These are phyloP conservation scores for Raphanus sativus DNA, from an alignment of 345 rosid species.

Conservation along the genomic window DNA sequence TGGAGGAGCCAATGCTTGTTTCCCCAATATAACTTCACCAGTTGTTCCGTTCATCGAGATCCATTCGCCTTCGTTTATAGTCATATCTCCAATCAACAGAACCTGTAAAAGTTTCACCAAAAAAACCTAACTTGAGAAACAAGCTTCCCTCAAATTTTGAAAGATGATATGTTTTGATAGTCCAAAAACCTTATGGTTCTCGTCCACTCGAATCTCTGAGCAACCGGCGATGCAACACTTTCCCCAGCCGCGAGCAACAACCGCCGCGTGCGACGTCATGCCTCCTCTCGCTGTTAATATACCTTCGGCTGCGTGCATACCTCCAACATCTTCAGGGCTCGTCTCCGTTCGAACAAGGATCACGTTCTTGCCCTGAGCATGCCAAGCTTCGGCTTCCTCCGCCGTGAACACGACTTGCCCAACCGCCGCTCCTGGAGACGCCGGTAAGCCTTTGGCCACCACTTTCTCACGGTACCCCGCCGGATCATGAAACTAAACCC, in stretches of 20 bases:
- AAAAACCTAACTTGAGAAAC: constrained; percentile 4
- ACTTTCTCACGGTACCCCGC: constrained; percentile 74
- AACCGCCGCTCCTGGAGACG: constrained; percentile 95
- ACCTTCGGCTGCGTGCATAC: constrained; percentile 96
- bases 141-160: not conserved
- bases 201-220: constrained; percentile 69
- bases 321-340: constrained; percentile 94
- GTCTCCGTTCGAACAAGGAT: constrained; percentile 92
- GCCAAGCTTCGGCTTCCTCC: constrained; percentile 93
- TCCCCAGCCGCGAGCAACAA: constrained; percentile 98
- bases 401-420: constrained; percentile 87
- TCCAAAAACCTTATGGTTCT: constrained; percentile 53
- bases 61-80: constrained; percentile 84
- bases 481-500: constrained; percentile 71
- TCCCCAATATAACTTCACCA: constrained; percentile 85
- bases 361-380: constrained; percentile 74
- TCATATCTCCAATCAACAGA: constrained; percentile 51
- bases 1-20: constrained; percentile 83
- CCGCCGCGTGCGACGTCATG: constrained; percentile 99
- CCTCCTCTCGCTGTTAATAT: constrained; percentile 96
- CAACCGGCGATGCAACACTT: constrained; percentile 96
- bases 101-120: constrained; percentile 38
- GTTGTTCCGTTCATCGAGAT: constrained; percentile 88
- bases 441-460: constrained; percentile 83
- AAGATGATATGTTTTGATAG: not conserved